Percentiles rank a stretch among this genome's conserved stretches.
Conservation (phyloP, 768 basidiomycete species). For the Rhodotorula paludigena region DNA sequence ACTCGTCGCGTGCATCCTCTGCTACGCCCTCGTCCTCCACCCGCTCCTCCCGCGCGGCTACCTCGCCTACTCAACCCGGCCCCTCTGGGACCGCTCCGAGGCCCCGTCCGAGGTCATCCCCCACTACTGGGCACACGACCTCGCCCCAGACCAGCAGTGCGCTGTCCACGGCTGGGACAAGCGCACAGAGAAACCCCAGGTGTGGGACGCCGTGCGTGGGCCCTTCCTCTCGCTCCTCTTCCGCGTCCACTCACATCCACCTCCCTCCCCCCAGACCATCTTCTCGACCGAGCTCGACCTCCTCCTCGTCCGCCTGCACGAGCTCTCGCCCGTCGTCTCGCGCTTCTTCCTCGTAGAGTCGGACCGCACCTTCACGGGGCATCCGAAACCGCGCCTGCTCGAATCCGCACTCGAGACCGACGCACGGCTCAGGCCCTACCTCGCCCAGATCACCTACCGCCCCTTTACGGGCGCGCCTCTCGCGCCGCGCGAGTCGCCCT, state of each 20-base stretch:
- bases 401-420: conserved; percentile 34
- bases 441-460: conserved; percentile 56
- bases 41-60: conserved; percentile 8
- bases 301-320: conserved; percentile 61
- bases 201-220: conserved; percentile 55
- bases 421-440: conserved; percentile 54
- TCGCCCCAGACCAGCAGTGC: conserved; percentile 52
- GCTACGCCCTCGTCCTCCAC: not conserved
- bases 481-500: conserved; percentile 51
- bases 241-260: not conserved
- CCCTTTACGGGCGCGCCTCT: conserved; percentile 46
- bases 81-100: conserved; percentile 55
- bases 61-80: conserved; percentile 28
- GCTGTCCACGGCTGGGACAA: conserved; percentile 57
- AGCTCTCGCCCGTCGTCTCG: conserved; percentile 58
- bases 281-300: conserved; percentile 64
- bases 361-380: conserved; percentile 59
- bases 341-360: conserved; percentile 62
- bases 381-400: conserved; percentile 57
- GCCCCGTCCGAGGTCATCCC: conserved; percentile 54
- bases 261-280: conserved; percentile 41
- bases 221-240: no score
- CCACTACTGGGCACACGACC: conserved; percentile 59
- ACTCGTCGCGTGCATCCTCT: not conserved
- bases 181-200: conserved; percentile 45